Evolutionary conservation across 1,284 basidiomycete species (phyloP).

Genomic region (Irpex lacteus): DNA sequence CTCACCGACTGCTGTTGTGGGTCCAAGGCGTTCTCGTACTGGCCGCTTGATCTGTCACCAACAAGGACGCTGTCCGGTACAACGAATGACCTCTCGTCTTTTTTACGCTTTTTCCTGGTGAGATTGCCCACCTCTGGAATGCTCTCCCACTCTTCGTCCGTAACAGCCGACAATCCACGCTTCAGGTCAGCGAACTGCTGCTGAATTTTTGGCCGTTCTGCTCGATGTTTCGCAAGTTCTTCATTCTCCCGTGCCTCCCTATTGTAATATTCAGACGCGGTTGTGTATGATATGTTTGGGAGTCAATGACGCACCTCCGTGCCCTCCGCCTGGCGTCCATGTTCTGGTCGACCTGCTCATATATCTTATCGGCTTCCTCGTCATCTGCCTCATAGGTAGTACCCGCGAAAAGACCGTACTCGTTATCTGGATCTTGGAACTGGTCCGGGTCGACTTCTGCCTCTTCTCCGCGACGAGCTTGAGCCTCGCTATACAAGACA

Average conservation of each 20-base stretch:
- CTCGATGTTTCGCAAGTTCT: slow-evolving; percentile 70
- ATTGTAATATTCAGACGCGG: slow-evolving; percentile 18
- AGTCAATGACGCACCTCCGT: slow-evolving; percentile 60
- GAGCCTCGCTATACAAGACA: slow-evolving; percentile 60
- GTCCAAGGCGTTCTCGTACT: slow-evolving; percentile 78
- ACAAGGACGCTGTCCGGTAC: slow-evolving; percentile 93
- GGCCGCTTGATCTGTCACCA: slow-evolving; percentile 72
- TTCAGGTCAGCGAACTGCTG: slow-evolving; percentile 96
- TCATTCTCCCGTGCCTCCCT: slow-evolving; percentile 77
- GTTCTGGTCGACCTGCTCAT: slow-evolving; percentile 84
- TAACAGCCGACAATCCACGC: slow-evolving; percentile 81
- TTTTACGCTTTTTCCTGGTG: slow-evolving; percentile 87
- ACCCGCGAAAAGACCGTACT: slow-evolving; percentile 93
- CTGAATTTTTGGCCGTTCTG: slow-evolving; percentile 86
- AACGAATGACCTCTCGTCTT: slow-evolving; percentile 82
- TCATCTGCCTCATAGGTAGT: slow-evolving; percentile 97
- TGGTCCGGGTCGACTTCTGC: slow-evolving; percentile 84
- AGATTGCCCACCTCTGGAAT: slow-evolving; percentile 97
- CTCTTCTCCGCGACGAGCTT: slow-evolving; percentile 83
- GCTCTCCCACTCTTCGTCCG: slow-evolving; percentile 91
- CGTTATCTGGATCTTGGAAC: slow-evolving; percentile 97
- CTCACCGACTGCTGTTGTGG: slow-evolving; percentile 65
- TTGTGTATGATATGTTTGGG: slow-evolving; percentile 34
- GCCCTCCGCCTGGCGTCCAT: slow-evolving; percentile 87
- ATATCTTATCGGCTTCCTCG: slow-evolving; percentile 95